phyloP scores from a whole-genome alignment of 2,329 filamentous ascomycete genomes.

The Colletotrichum sansevieriae region DNA sequence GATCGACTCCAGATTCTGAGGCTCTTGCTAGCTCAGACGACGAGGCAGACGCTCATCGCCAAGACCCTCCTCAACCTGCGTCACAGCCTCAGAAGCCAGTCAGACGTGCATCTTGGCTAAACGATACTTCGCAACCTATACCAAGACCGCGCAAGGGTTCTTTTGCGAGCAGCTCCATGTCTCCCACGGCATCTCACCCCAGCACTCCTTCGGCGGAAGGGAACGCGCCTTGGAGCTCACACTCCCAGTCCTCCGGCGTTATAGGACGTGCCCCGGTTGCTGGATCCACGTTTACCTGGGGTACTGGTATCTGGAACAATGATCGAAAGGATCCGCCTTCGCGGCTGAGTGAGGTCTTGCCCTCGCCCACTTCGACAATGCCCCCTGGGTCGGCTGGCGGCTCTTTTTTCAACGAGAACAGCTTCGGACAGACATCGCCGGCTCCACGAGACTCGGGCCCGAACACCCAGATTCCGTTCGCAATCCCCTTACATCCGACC shows the following conservation, averaged over 20 bases:
- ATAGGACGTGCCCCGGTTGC: conserved; percentile 62
- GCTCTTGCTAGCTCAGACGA: conserved; percentile 95
- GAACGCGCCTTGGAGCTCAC: conserved; percentile 67
- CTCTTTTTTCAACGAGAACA: conserved; percentile 64
- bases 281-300: conserved; percentile 73
- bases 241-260: conserved; percentile 61
- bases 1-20: conserved; percentile 94
- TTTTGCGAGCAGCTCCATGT: conserved; percentile 81
- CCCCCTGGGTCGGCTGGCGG: conserved; percentile 58
- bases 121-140: conserved; percentile 78
- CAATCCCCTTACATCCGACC: conserved; percentile 89
- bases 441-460: conserved; percentile 65
- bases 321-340: conserved; percentile 83
- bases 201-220: conserved; percentile 77
- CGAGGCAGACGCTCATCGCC: conserved; percentile 78
- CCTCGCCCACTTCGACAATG: conserved; percentile 77
- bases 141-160: conserved; percentile 80
- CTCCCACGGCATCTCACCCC: conserved; percentile 83
- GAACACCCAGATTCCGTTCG: conserved; percentile 82
- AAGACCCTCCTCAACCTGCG: conserved; percentile 62
- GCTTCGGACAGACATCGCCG: conserved; percentile 63
- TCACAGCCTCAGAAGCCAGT: conserved; percentile 71
- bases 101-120: conserved; percentile 86
- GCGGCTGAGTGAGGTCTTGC: conserved; percentile 80
- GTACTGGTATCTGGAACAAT: conserved; percentile 85